These are phyloP conservation scores for Fusarium miscanthi DNA, from an alignment of 2,329 filamentous ascomycete species.

Conservation along the genomic window DNA sequence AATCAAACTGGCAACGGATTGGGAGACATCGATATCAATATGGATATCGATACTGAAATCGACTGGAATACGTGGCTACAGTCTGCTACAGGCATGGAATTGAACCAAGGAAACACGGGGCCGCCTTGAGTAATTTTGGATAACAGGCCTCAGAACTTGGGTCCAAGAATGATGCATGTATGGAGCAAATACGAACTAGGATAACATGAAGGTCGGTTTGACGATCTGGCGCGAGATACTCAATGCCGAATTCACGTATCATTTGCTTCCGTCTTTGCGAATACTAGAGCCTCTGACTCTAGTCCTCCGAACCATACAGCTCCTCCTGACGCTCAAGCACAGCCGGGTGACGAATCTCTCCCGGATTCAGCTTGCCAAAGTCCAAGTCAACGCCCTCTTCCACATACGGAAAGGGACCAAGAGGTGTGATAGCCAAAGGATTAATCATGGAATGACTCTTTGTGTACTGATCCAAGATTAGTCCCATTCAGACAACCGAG, in stretches of 20 bases:
- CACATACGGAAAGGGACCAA: conserved; percentile 44
- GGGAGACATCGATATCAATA: conserved; percentile 40
- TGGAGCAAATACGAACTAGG: not conserved
- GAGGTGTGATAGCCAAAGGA: conserved; percentile 43
- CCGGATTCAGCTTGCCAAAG: conserved; percentile 37
- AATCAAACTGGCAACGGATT: conserved; percentile 48
- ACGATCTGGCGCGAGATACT: not conserved
- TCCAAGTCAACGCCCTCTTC: conserved; percentile 37
- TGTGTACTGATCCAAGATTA: conserved; percentile 33
- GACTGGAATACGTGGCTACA: conserved; percentile 54
- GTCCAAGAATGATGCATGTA: not conserved
- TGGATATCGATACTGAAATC: conserved; percentile 48
- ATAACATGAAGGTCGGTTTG: too few relatives aligned
- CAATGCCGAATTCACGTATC: not conserved
- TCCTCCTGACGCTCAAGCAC: conserved; percentile 40
- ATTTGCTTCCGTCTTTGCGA: too few relatives aligned
- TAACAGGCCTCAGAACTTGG: not conserved
- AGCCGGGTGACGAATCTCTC: conserved; percentile 37
- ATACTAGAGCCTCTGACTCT: not conserved
- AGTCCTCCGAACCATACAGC: conserved; percentile 20
- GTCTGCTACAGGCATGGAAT: conserved; percentile 49
- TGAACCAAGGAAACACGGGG: not conserved
- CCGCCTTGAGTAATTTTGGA: not conserved
- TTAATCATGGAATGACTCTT: conserved; percentile 45
- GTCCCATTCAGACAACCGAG: not conserved